Base-by-base conservation (phyloP, 441 rosid genomes). In the Isatis lusitanica region DNA sequence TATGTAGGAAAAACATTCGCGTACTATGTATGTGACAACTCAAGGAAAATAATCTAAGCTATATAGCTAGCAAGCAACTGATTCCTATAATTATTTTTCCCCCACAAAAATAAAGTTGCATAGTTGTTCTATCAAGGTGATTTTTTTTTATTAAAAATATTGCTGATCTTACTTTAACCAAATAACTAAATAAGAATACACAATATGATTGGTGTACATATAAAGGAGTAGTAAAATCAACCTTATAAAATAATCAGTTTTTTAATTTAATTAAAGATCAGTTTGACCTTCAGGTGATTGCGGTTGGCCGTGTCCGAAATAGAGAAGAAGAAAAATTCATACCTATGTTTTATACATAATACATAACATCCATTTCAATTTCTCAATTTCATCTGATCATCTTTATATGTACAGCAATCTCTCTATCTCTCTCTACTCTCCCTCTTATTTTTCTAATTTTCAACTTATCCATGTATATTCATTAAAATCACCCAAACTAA, bases 41-140 rank as follows among this genome's bases (percentile, higher is more conserved):
- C 35, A 65, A 65, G 35, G 46, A 39, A 47, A 17, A 47, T 8
- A 69, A 44, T 69, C 47, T 13, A 58, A 57, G 65, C 46, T 69
- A 55, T 55, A 57, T 57, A 57, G 55, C 35, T 68, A 68, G 33
- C 56, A 57, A 56, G 63, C 43, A 16, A 64, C 55, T 68, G 55
- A 68, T 17, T 56, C 44, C 64, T 55, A 56, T 0, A 33, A 6
- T 47, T 46, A 3, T 64, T 33, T 5, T 62, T 17, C 3, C 9
- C 12, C 30, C 56, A 30, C 40, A 44, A 30, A 43, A 44, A 61
- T n/a, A 30, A 7, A 7, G 21, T 17, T 11, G 24, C 15, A 17
- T 4, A 59, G 2, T 38, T 59, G 16, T 18, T 17, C 42, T 30
- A 46, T 43, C 21, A 13, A 58, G 13, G 62, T 10, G 31, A 53